These are phyloP conservation scores for Yarrowia osloensis DNA, from an alignment of 805 yeast species.

Conservation along the genomic window DNA sequence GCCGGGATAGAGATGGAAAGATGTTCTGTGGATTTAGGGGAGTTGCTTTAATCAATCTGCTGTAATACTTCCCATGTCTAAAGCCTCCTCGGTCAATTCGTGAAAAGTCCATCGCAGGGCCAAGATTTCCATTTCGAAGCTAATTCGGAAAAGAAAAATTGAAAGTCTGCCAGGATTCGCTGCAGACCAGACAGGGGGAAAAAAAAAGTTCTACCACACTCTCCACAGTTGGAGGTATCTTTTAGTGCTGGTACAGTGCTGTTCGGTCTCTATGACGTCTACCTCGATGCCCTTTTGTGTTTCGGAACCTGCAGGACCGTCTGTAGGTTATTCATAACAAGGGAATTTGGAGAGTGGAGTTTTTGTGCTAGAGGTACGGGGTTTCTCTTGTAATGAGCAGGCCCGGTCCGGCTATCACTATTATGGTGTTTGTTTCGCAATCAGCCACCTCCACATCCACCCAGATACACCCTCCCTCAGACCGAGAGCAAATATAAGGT, in stretches of 20 bases:
- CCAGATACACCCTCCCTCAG: no score
- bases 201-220: background rate
- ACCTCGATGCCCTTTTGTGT: background rate
- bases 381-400: no score
- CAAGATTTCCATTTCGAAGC: background rate
- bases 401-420: no score
- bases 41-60: background rate
- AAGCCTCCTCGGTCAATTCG: background rate
- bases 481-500: background rate
- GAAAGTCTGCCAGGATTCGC: background rate
- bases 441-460: no score
- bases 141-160: background rate
- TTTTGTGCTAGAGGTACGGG: background rate
- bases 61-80: rapidly evolving
- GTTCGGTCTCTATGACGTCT: background rate
- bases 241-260: background rate
- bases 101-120: background rate
- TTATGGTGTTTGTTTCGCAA: no score
- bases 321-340: background rate
- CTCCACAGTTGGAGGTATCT: background rate
- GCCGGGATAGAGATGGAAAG: background rate
- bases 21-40: background rate
- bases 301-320: background rate
- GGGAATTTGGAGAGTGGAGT: background rate
- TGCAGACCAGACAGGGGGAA: background rate